Base-by-base conservation (phyloP, 2,329 filamentous ascomycete species). In the Huntiella bhutanensis region DNA sequence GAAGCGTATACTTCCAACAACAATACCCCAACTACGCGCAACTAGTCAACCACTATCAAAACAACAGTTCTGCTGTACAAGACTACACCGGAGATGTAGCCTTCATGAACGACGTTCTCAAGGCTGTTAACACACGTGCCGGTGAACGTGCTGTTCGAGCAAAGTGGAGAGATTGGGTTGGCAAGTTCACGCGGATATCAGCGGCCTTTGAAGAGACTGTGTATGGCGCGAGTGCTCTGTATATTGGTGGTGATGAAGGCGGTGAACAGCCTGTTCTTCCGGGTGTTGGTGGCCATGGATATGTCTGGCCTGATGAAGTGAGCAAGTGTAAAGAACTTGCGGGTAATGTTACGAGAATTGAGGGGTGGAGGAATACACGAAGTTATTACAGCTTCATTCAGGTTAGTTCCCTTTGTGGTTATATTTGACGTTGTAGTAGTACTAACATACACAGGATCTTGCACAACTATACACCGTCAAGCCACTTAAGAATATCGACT, bases 301-400 rank as follows among this genome's bases (percentile, higher is more conserved):
- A 93, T 58, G 88, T 98, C 33, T 98, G 91, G 91, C 65, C 80
- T 3, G 84, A 94, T 55, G 85, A 95, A 47, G 66, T 69, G 36
- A 71, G 80, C 5, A 88, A 85, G 61, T 73, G 82, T 55, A 80
- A 79, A 55, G 91, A 98, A 62, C 72, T 98, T 34, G 82, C 86
- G 12, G 88, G 86, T 3, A 94, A 93, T 51, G 85, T 91, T 41
- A 85, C 83, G 48, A 73, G 91, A 48, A 92, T 98, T 51, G 91
- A 98, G 64, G 91, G 88, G 48, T 98, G 91, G 91, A 77, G 91
- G 54, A 92, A 85, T 52, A 96, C 91, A 1, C 73, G 91, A 51
- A 93, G 84, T 56, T 98, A 98, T 59, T 94, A 92, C 63, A 86
- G 83, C 53, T 96, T 85, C 58, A 88, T 96, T 52, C 84, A 93